These are phyloP conservation scores for Xylogone sp. DNA, from an alignment of 2,329 filamentous ascomycete species.

Conservation along the genomic window DNA sequence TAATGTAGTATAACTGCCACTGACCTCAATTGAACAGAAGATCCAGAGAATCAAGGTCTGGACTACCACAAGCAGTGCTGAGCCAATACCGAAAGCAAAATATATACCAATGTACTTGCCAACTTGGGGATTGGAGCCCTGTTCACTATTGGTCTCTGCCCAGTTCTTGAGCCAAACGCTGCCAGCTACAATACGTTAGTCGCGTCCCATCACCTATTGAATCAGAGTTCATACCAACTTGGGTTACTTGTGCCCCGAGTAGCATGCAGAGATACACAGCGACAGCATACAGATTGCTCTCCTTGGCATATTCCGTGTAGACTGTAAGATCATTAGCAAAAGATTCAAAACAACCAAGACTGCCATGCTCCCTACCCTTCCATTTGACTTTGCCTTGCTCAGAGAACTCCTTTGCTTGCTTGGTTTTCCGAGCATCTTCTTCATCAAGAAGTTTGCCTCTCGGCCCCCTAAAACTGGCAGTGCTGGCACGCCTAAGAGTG, in stretches of 20 bases:
- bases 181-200: constrained; percentile 47
- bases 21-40: constrained; percentile 95
- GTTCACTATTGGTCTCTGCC: constrained; percentile 73
- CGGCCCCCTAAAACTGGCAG: constrained; percentile 83
- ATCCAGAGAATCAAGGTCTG: constrained; percentile 98
- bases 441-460: constrained; percentile 83
- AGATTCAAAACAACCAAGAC: not conserved
- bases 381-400: constrained; percentile 99
- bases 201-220: not conserved
- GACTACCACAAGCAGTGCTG: constrained; percentile 77
- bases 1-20: constrained; percentile 15
- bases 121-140: constrained; percentile 67
- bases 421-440: constrained; percentile 73
- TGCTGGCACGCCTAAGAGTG: constrained; percentile 85
- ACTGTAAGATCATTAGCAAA: constrained; percentile 40
- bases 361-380: constrained; percentile 43
- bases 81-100: constrained; percentile 88
- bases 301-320: constrained; percentile 91
- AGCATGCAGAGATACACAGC: constrained; percentile 73
- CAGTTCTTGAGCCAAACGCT: constrained; percentile 93
- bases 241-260: constrained; percentile 74
- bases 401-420: constrained; percentile 79
- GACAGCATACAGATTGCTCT: constrained; percentile 85
- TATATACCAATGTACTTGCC: constrained; percentile 94
- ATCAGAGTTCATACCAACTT: constrained; percentile 58